Evolutionary conservation across 2,329 filamentous ascomycete genomes (phyloP).

Genomic region (Exophiala aquamarina): DNA sequence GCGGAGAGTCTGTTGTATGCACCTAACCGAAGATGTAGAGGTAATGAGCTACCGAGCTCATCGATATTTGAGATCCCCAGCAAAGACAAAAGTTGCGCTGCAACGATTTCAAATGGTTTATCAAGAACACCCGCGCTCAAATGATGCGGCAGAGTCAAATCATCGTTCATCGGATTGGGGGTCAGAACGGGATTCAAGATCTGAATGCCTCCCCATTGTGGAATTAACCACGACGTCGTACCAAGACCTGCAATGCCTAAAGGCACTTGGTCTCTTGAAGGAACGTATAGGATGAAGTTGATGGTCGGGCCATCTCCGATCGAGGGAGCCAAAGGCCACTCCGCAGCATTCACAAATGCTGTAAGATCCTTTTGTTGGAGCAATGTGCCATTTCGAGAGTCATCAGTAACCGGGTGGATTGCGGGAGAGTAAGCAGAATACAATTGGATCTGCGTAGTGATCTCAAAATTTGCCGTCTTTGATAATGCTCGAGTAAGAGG

Average conservation of each 20-base stretch:
- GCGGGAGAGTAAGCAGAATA: constrained; percentile 72
- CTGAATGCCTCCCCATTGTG: constrained; percentile 85
- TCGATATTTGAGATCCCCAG: constrained; percentile 67
- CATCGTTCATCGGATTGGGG: constrained; percentile 25
- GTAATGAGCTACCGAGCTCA: constrained; percentile 39
- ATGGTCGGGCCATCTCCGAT: constrained; percentile 88
- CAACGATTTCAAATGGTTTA: constrained; percentile 84
- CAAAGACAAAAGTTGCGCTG: constrained; percentile 82
- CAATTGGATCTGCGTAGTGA: constrained; percentile 93
- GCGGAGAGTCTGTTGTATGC: constrained; percentile 83
- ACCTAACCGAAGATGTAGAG: constrained; percentile 79
- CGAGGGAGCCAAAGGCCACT: constrained; percentile 93
- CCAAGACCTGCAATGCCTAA: constrained; percentile 59
- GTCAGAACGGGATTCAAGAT: constrained; percentile 60
- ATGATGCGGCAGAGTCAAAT: constrained; percentile 36
- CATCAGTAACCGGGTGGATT: constrained; percentile 58
- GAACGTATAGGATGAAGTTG: constrained; percentile 92
- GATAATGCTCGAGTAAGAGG: constrained; percentile 78
- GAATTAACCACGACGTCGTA: constrained; percentile 83
- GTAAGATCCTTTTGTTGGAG: constrained; percentile 84
- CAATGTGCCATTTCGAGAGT: constrained; percentile 16
- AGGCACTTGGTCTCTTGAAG: constrained; percentile 64
- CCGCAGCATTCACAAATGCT: constrained; percentile 94
- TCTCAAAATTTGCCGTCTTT: constrained; percentile 88
- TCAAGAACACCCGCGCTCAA: constrained; percentile 68